Evolutionary conservation across 2,329 filamentous ascomycete genomes (phyloP).

Genomic region (Dichotomopilus funicola): DNA sequence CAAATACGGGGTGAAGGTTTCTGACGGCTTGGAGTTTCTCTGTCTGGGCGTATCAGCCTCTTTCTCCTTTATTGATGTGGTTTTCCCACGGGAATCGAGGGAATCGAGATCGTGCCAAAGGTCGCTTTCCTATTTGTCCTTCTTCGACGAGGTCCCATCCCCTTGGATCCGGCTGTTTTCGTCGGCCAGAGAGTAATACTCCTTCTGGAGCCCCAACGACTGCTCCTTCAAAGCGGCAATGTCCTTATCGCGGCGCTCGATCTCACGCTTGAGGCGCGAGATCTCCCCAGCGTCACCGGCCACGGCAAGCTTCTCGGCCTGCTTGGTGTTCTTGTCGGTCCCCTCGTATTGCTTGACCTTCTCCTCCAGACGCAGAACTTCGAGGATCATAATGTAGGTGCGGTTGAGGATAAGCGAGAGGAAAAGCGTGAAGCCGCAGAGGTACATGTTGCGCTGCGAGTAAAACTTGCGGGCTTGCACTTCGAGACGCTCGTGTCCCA

Average conservation of each 20-base stretch:
- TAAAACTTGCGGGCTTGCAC: conserved; percentile 99
- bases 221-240: conserved; percentile 90
- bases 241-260: conserved; percentile 75
- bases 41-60: conserved; percentile 1
- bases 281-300: conserved; percentile 73
- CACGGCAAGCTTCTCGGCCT: conserved; percentile 63
- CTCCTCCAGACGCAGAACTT: conserved; percentile 85
- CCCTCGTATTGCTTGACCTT: conserved; percentile 79
- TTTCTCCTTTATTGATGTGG: not conserved
- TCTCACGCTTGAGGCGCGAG: conserved; percentile 59
- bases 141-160: conserved; percentile 45
- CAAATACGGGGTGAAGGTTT: conserved; percentile 3
- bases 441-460: conserved; percentile 99
- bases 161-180: conserved; percentile 61
- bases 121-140: conserved; percentile 42
- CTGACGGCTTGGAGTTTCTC: not conserved
- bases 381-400: conserved; percentile 95
- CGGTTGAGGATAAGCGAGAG: conserved; percentile 98
- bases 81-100: not conserved
- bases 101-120: conserved; percentile 10
- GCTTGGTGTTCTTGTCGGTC: conserved; percentile 51
- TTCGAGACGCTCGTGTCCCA: conserved; percentile 93
- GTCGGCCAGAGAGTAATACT: conserved; percentile 82
- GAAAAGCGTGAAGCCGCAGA: conserved; percentile 98
- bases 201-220: conserved; percentile 70